These are phyloP conservation scores for Furcasterigmium furcatum DNA, from an alignment of 2,329 filamentous ascomycete species.

Conservation along the genomic window DNA sequence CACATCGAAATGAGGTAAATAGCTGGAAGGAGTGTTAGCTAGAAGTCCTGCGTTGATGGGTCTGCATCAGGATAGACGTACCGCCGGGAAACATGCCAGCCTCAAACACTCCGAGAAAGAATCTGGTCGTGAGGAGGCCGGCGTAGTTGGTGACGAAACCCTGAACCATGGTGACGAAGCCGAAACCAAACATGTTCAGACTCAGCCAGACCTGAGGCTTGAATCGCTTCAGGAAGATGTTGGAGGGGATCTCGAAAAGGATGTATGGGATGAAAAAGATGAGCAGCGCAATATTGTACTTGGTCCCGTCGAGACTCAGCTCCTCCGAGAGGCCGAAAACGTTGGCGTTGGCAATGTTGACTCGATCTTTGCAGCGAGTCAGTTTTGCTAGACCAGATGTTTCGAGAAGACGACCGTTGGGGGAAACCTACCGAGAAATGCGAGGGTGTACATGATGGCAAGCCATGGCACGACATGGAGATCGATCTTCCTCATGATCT, in stretches of 20 bases:
- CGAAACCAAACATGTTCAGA: conserved; percentile 81
- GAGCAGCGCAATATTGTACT: conserved; percentile 59
- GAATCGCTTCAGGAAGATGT: conserved; percentile 29
- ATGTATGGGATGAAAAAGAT: too few species aligned
- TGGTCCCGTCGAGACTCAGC: conserved; percentile 51
- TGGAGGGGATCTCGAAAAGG: conserved; percentile 55
- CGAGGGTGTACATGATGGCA: conserved; percentile 67
- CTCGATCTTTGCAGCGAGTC: conserved; percentile 43
- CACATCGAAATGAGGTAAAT: conserved; percentile 82
- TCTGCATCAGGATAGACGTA: too few species aligned
- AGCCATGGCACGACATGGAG: conserved; percentile 69
- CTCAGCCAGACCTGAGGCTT: conserved; percentile 69
- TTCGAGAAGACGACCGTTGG: not conserved
- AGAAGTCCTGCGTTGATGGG: too few species aligned
- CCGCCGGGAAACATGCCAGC: conserved; percentile 58
- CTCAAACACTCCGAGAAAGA: conserved; percentile 79
- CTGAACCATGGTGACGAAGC: conserved; percentile 70
- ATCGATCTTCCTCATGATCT: conserved; percentile 68
- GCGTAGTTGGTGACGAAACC: conserved; percentile 75
- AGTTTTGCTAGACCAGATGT: not conserved
- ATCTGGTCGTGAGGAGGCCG: conserved; percentile 74
- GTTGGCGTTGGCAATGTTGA: conserved; percentile 77
- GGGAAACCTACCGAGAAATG: conserved; percentile 53
- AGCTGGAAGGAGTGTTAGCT: too few species aligned
- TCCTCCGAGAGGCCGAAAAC: conserved; percentile 64